phyloP scores from a whole-genome alignment of 257 asterid genomes.

The Phtheirospermum japonicum region DNA sequence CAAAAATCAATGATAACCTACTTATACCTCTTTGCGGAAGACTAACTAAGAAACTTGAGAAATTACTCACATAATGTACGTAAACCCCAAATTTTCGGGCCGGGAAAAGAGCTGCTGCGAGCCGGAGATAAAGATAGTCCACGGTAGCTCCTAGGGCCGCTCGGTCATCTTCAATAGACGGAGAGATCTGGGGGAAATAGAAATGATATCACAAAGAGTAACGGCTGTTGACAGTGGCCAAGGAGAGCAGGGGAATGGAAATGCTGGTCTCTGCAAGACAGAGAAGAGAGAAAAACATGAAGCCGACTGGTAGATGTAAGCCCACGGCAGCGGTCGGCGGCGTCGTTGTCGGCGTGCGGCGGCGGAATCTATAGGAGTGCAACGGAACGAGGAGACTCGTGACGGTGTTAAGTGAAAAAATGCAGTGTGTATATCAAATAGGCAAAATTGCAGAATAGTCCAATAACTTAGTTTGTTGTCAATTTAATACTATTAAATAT shows the following conservation, averaged over 20 bases:
- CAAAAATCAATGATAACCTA: no score
- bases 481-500: no score
- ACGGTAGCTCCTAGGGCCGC: no score
- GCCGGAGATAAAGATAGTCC: background rate
- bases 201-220: no score
- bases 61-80: slow-evolving; percentile 8
- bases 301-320: background rate
- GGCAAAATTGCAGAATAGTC: no score
- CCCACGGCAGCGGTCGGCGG: slow-evolving; percentile 14
- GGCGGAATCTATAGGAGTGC: background rate
- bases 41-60: background rate
- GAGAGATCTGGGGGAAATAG: no score
- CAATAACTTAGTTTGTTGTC: no score
- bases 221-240: background rate
- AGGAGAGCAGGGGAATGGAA: background rate
- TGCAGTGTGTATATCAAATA: no score
- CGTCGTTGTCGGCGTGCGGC: background rate
- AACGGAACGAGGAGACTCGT: background rate
- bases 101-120: no score
- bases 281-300: background rate
- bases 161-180: no score
- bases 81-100: background rate
- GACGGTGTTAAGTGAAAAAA: background rate
- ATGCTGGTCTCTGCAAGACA: background rate
- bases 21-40: background rate